Percentiles rank a stretch among this genome's conserved stretches.
phyloP scores from a whole-genome alignment of 768 basidiomycete species.

The Termitomyces sp. region DNA sequence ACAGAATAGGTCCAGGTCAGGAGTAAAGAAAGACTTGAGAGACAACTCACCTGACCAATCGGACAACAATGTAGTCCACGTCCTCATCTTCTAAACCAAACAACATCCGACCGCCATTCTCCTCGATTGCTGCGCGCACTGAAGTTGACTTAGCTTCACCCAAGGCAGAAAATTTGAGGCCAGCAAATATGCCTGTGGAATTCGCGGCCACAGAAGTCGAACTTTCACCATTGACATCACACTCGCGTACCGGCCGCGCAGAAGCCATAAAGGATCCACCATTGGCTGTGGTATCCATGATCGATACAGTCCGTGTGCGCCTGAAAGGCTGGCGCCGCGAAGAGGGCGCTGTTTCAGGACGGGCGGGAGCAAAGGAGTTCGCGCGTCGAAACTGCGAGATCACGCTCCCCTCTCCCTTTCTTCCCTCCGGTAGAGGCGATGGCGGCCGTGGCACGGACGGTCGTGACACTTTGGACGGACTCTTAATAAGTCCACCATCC shows the following conservation, averaged over 20 bases:
- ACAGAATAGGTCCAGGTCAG: slow-evolving; percentile 6
- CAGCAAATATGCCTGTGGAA: slow-evolving; percentile 43
- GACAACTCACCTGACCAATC: slow-evolving; percentile 60
- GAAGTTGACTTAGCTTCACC: slow-evolving; percentile 60
- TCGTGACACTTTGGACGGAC: slow-evolving; percentile 42
- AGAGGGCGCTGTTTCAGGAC: slow-evolving; percentile 14
- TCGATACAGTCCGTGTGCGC: slow-evolving; percentile 30
- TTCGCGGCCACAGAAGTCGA: slow-evolving; percentile 12
- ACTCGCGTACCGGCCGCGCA: neutral
- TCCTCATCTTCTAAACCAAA: slow-evolving; percentile 41
- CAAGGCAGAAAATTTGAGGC: slow-evolving; percentile 50
- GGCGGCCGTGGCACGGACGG: slow-evolving; percentile 14
- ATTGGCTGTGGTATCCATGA: slow-evolving; percentile 1
- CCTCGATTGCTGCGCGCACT: slow-evolving; percentile 58
- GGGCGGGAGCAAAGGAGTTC: slow-evolving; percentile 56
- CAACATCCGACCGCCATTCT: slow-evolving; percentile 49
- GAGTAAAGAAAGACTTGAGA: neutral
- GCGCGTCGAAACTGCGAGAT: slow-evolving; percentile 58
- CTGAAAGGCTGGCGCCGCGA: slow-evolving; percentile 40
- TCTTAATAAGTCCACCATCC: slow-evolving; percentile 54
- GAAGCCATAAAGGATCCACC: slow-evolving; percentile 14
- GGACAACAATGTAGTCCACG: slow-evolving; percentile 63
- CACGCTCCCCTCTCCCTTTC: slow-evolving; percentile 29
- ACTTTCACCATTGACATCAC: slow-evolving; percentile 17
- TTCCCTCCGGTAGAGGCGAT: slow-evolving; percentile 11